phyloP scores from a whole-genome alignment of 2,329 filamentous ascomycete species.

The Aspergillus fructus region DNA sequence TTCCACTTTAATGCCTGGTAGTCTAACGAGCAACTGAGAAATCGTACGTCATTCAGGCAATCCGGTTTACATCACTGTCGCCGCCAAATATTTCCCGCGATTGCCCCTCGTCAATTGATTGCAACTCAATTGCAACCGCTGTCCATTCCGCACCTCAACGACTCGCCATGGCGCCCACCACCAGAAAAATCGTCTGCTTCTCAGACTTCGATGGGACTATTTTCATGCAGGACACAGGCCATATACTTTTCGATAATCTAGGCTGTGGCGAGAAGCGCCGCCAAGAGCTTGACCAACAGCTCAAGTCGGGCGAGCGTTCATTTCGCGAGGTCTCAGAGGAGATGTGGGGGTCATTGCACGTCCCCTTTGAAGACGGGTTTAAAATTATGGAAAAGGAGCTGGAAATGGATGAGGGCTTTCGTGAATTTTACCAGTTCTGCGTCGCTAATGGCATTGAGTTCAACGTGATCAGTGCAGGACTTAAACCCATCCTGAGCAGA shows the following conservation, averaged over 20 bases:
- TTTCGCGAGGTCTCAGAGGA: constrained; percentile 71
- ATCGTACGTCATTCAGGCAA: no score
- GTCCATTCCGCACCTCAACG: background rate
- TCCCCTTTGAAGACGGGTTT: constrained; percentile 69
- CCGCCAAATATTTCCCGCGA: no score
- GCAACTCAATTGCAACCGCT: no score
- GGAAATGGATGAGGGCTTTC: constrained; percentile 64
- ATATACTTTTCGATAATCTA: constrained; percentile 66
- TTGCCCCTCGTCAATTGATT: no score
- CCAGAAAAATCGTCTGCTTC: constrained; percentile 48
- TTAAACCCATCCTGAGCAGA: constrained; percentile 62
- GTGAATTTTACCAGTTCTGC: constrained; percentile 65
- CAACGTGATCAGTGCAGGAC: constrained; percentile 67
- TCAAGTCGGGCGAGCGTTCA: constrained; percentile 63
- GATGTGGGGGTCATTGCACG: constrained; percentile 67
- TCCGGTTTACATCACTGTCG: no score
- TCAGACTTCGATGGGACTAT: constrained; percentile 70
- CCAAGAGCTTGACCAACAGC: constrained; percentile 60
- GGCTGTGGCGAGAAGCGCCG: constrained; percentile 61
- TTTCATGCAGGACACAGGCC: constrained; percentile 69
- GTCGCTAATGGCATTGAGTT: constrained; percentile 63
- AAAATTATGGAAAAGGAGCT: constrained; percentile 61
- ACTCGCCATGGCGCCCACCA: constrained; percentile 18
- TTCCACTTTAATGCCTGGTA: no score
- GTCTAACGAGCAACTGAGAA: no score